Evolutionary conservation across 2,329 filamentous ascomycete genomes (phyloP).

Genomic region (Microcyclospora tardicrescens): DNA sequence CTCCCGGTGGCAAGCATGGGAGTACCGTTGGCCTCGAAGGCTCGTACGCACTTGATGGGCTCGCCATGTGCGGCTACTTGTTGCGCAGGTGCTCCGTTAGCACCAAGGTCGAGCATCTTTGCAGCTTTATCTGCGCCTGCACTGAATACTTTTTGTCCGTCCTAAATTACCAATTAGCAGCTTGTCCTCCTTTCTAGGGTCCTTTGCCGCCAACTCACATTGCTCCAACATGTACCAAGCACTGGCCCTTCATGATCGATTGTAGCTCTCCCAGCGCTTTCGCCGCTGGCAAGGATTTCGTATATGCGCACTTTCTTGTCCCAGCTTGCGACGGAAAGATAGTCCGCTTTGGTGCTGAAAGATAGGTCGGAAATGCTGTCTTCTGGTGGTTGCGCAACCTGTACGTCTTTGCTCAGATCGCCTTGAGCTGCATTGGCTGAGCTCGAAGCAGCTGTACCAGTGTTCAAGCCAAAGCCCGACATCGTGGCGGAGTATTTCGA

Average conservation of each 20-base stretch:
- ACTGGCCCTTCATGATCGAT: conserved; percentile 82
- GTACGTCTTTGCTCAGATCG: conserved; percentile 80
- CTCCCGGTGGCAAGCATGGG: conserved; percentile 85
- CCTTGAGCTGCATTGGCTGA: conserved; percentile 61
- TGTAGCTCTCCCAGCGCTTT: conserved; percentile 70
- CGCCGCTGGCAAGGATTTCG: conserved; percentile 64
- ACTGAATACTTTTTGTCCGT: conserved; percentile 78
- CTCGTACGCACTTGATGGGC: conserved; percentile 65
- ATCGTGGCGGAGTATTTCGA: conserved; percentile 31
- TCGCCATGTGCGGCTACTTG: conserved; percentile 78
- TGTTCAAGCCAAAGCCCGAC: conserved; percentile 45
- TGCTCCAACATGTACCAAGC: conserved; percentile 74
- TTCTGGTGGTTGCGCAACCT: conserved; percentile 63
- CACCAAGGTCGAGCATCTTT: conserved; percentile 70
- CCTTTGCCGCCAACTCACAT: conserved; percentile 44
- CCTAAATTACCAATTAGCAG: conserved; percentile 39
- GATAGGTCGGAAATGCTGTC: conserved; percentile 81
- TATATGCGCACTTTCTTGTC: conserved; percentile 98
- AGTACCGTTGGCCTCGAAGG: conserved; percentile 45
- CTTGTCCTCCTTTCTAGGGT: not conserved
- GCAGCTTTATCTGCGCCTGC: conserved; percentile 84
- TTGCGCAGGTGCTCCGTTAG: conserved; percentile 29
- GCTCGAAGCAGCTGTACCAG: conserved; percentile 35
- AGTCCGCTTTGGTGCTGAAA: conserved; percentile 66
- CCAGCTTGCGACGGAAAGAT: conserved; percentile 86